Evolutionary conservation across 352 stramenopile genomes (phyloP).

Genomic region (Phytophthora fragariae): DNA sequence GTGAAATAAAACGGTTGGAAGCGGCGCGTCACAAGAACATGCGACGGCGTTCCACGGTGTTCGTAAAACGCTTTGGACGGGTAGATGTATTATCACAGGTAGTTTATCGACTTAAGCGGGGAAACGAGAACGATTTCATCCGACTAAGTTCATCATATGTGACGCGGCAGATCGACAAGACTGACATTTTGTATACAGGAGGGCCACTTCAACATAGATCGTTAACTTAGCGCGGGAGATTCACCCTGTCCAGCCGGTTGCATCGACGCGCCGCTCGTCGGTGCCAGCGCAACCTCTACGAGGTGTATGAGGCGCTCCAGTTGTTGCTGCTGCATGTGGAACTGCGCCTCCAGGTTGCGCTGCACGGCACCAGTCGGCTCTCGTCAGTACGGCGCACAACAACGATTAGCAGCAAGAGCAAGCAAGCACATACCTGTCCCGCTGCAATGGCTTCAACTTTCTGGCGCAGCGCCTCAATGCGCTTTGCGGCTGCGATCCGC

Average conservation of each 20-base stretch:
- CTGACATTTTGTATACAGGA: slow-evolving; percentile 9
- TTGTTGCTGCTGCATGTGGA: slow-evolving; percentile 48
- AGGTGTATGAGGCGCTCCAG: slow-evolving; percentile 47
- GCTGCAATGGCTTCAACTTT: slow-evolving; percentile 41
- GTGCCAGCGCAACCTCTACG: slow-evolving; percentile 34
- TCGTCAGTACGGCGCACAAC: neutral
- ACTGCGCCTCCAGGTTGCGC: slow-evolving; percentile 46
- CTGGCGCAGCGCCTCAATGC: slow-evolving; percentile 42
- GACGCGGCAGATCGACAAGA: slow-evolving; percentile 1
- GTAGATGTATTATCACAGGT: neutral
- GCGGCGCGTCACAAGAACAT: neutral
- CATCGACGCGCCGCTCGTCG: slow-evolving; percentile 11
- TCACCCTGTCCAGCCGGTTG: neutral
- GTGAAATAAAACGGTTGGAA: slow-evolving; percentile 12
- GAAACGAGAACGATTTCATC: neutral
- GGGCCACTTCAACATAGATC: slow-evolving; percentile 23
- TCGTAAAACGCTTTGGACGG: neutral
- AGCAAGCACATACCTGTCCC: slow-evolving; percentile 40
- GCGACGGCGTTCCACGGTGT: slow-evolving; percentile 4
- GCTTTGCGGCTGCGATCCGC: slow-evolving; percentile 27
- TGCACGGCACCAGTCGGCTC: slow-evolving; percentile 16
- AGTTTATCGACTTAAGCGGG: slow-evolving; percentile 11
- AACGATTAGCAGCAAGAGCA: neutral
- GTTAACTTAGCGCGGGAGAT: slow-evolving; percentile 26
- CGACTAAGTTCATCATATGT: slow-evolving; percentile 15